Evolutionary conservation across 73 alveolate genomes (phyloP).

Genomic region (Tetrahymena thermophila): DNA sequence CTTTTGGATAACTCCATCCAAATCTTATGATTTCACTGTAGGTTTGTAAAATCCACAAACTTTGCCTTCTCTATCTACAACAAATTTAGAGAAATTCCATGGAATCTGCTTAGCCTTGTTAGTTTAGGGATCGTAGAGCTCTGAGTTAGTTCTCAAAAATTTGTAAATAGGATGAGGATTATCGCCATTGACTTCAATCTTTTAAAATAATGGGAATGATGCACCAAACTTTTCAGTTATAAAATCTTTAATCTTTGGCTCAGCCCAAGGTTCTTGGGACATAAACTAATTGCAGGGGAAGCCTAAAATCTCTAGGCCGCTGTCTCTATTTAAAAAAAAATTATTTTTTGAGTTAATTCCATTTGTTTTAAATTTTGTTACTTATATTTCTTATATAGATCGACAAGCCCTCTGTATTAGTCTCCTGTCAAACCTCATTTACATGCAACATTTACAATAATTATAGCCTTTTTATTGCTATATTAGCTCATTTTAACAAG

Average conservation of each 20-base stretch:
- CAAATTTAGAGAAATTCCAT: conserved; percentile 74
- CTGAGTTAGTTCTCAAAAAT: conserved; percentile 52
- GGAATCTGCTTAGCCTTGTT: conserved; percentile 64
- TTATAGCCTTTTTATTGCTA: conserved; percentile 48
- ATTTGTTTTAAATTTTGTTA: neutral
- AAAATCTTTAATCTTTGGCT: conserved; percentile 51
- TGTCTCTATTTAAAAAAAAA: conserved; percentile 3
- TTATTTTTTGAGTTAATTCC: neutral
- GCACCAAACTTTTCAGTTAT: conserved; percentile 48
- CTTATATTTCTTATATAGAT: conserved; percentile 48
- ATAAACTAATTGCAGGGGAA: conserved; percentile 80
- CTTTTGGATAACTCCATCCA: conserved; percentile 25
- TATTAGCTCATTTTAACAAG: conserved; percentile 36
- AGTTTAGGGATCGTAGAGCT: conserved; percentile 28
- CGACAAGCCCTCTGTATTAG: conserved; percentile 54
- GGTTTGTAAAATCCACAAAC: conserved; percentile 55
- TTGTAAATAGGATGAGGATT: conserved; percentile 55
- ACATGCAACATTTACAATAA: conserved; percentile 77
- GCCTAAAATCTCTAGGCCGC: conserved; percentile 69
- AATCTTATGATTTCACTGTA: conserved; percentile 19
- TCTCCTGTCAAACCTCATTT: conserved; percentile 63
- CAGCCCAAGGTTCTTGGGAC: conserved; percentile 68
- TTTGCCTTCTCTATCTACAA: conserved; percentile 48
- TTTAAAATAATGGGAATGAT: conserved; percentile 56
- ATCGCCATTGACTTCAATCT: conserved; percentile 65